Evolutionary conservation across 2,329 filamentous ascomycete genomes (phyloP).

Genomic region (Exophiala alcalophila): DNA sequence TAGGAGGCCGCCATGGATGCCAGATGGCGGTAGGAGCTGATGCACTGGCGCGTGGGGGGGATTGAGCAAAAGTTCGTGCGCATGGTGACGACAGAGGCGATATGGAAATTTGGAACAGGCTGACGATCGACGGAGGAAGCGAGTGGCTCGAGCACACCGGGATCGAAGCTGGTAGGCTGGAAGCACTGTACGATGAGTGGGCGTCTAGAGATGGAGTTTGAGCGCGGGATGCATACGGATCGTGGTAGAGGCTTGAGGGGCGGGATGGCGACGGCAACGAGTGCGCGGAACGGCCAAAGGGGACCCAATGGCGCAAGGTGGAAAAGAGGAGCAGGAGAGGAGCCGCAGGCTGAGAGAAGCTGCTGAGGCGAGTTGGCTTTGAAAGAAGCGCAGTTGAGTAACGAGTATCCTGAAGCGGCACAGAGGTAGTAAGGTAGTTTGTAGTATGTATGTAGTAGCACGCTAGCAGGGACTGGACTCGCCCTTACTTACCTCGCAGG

Average conservation of each 20-base stretch:
- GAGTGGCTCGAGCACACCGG: neutral
- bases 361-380: no score
- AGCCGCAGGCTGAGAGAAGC: no score
- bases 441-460: no score
- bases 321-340: no score
- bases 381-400: no score
- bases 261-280: neutral
- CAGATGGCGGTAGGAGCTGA: neutral
- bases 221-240: neutral
- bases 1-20: neutral
- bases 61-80: no score
- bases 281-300: conserved; percentile 1
- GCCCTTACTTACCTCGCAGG: no score
- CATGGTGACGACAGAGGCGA: conserved; percentile 4
- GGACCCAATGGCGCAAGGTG: neutral
- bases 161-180: neutral
- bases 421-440: no score
- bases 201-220: neutral
- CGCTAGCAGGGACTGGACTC: neutral
- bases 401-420: no score
- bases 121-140: neutral
- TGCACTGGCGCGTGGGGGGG: no score
- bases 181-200: neutral
- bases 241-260: neutral
- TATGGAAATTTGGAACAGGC: conserved; percentile 2